Percentiles rank a stretch among this genome's conserved stretches.
Conservation (phyloP, 768 basidiomycete species). For the Tricholoma saponaceum region DNA sequence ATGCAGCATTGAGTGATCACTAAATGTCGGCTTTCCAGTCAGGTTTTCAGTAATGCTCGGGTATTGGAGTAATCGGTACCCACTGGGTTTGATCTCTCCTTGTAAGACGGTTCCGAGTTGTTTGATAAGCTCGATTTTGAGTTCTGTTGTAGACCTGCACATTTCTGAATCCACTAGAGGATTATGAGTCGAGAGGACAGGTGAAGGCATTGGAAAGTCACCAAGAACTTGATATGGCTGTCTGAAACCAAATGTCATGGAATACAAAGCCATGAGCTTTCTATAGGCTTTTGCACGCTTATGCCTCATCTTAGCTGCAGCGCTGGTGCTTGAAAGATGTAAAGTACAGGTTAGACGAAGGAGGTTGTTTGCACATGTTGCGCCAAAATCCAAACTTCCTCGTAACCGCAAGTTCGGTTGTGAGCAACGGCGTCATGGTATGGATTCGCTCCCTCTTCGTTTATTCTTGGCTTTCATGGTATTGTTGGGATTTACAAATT, state of each 20-base stretch:
- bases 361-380: constrained; percentile 18
- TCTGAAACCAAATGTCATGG: constrained; percentile 82
- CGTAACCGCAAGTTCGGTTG: too few relatives aligned
- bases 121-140: constrained; percentile 73
- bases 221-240: constrained; percentile 93
- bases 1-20: constrained; percentile 99
- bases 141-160: constrained; percentile 62
- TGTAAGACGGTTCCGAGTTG: constrained; percentile 77
- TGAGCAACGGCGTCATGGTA: constrained; percentile 8
- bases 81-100: constrained; percentile 89
- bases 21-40: constrained; percentile 48
- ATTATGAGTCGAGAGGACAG: constrained; percentile 6
- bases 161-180: constrained; percentile 79
- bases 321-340: neutral
- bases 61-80: constrained; percentile 28
- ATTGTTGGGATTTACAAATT: neutral
- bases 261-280: constrained; percentile 91
- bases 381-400: neutral
- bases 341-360: neutral
- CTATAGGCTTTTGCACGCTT: constrained; percentile 93
- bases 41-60: constrained; percentile 14
- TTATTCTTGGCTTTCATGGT: constrained; percentile 23
- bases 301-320: constrained; percentile 70
- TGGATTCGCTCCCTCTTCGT: constrained; percentile 19
- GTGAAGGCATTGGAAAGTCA: constrained; percentile 28